Evolutionary conservation across 176 grass and related monocot genomes (phyloP), one percentile per base, ranked within the genome.

Genomic region (Thinopyrum elongatum): DNA sequence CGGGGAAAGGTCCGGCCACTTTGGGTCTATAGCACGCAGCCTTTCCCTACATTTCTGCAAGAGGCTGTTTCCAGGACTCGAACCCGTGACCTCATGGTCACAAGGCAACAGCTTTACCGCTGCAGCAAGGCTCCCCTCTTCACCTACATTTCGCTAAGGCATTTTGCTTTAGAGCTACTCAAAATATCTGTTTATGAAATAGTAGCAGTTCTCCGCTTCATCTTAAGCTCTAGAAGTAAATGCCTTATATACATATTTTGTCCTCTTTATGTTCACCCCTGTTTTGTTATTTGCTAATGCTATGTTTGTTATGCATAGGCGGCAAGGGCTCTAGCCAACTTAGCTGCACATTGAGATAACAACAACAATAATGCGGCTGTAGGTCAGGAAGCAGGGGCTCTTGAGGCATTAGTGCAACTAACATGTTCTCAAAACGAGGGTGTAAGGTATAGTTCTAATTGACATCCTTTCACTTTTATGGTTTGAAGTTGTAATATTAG

Each of bases 321-420:
- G 81, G 97, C 97, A 89, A 90, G 97, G 78, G 97, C 94, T 76
- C 91, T 99, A 81, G 97, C 97, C 80, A 99, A 99, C 90, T 94
- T 99, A 86, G 97, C 97, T 49, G 97, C 94, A 63, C 97, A 99
- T 93, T 94, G 97, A 78, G 97, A 99, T 79, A 99, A 89, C 85
- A 99, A 99, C 78, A 88, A 82, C 38, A 99, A 96, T 79, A 99
- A 99, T 92, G 94, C 94, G 23, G 87, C 97, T 77, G 97, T 99
- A 49, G 94, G 94, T 62, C 94, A 99, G 77, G 97, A 99, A 87
- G 92, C 94, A 85, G 97, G 97, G 80, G 94, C 94, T 84, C 90
- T 99, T 69, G 97, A 99, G 80, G 94, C 97, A 84, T 84, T 99
- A 44, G 92, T 99, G 68, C 97, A 96, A 79, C 80, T 99, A 87